Evolutionary conservation across 805 yeast species (phyloP), one percentile per base, ranked within the genome.

Genomic region (Nakazawaea holstii): DNA sequence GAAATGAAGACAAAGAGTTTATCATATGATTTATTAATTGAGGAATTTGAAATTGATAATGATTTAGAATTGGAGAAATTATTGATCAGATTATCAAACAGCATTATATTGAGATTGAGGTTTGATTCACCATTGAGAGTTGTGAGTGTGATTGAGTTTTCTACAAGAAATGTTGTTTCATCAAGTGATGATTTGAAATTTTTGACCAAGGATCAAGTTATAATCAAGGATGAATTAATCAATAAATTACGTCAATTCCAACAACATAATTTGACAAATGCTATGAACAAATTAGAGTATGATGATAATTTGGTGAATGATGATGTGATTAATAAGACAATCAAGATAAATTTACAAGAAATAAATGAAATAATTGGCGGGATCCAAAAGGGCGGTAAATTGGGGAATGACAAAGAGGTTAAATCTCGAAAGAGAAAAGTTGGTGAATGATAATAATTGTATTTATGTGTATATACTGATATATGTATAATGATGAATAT

Each of bases 401-500:
- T 24, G 37, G 37, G 7, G 17, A 41, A 13, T n/a, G 24, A 27
- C 11, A 26, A 33, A 1, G 39, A 35, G 24, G 13, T 33, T 13
- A 45, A 39, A 6, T 40, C 44, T 6, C 26, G 49, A 20, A 45
- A 45, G 27, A 24, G 49, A 8, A 45, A 45, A 45, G 49, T 45
- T 26, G 40, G 35, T 7, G 43, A 45, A 30, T 41, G 37, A 41
- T 14, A 24, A 28, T 15, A 8, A 9, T 26, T 14, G 37, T 35
- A 35, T 33, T 27, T 24, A 43, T 20, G 5, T 20, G 24, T 20
- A 20, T 20, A 20, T 20, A 20, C 24, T 20, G 24, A 20, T 20
- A 35, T 43, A 27, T 13, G 20, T 32, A 2, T 17, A 13, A n/a
- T 24, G 45, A 26, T 43, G 8, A 26, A 33, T 27, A 36, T 13